Evolutionary conservation across 2,329 filamentous ascomycete genomes (phyloP).

Genomic region (Fusarium subglutinans): DNA sequence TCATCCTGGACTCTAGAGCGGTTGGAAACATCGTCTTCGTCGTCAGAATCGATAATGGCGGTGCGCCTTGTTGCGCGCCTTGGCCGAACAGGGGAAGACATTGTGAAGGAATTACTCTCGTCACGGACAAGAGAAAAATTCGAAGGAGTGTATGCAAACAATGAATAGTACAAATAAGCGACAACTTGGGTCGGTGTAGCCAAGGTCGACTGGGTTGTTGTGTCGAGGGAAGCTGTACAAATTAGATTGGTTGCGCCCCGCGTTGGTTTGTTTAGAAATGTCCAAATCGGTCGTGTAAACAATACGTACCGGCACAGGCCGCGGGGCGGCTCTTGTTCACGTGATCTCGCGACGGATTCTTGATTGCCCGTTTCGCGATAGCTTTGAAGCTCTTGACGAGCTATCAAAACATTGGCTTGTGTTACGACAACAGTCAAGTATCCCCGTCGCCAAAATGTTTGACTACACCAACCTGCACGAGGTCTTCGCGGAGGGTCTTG

Average conservation of each 20-base stretch:
- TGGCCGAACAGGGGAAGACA: constrained; percentile 51
- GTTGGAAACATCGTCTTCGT: constrained; percentile 71
- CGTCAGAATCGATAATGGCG: constrained; percentile 81
- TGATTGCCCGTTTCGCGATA: constrained; percentile 36
- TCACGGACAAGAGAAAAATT: constrained; percentile 20
- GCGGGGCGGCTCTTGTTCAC: constrained; percentile 14
- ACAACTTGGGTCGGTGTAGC: neutral
- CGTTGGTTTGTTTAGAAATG: constrained; percentile 53
- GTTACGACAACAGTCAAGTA: neutral
- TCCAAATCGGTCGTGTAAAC: constrained; percentile 54
- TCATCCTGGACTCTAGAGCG: constrained; percentile 66
- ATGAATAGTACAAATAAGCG: neutral
- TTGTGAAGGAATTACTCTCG: constrained; percentile 28
- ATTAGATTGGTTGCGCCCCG: constrained; percentile 45
- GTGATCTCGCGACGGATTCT: constrained; percentile 36
- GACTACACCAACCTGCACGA: constrained; percentile 73
- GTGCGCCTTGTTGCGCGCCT: constrained; percentile 69
- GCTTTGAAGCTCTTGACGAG: constrained; percentile 22
- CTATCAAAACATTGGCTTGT: constrained; percentile 9
- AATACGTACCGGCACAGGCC: constrained; percentile 35
- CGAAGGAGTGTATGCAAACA: neutral
- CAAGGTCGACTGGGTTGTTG: neutral
- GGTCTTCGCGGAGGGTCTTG: constrained; percentile 70
- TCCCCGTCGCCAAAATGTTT: constrained; percentile 56
- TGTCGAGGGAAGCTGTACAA: constrained; percentile 26